Evolutionary conservation across 2,329 filamentous ascomycete genomes (phyloP), one percentile per base, ranked within the genome.

Genomic region (Camillea tinctor): DNA sequence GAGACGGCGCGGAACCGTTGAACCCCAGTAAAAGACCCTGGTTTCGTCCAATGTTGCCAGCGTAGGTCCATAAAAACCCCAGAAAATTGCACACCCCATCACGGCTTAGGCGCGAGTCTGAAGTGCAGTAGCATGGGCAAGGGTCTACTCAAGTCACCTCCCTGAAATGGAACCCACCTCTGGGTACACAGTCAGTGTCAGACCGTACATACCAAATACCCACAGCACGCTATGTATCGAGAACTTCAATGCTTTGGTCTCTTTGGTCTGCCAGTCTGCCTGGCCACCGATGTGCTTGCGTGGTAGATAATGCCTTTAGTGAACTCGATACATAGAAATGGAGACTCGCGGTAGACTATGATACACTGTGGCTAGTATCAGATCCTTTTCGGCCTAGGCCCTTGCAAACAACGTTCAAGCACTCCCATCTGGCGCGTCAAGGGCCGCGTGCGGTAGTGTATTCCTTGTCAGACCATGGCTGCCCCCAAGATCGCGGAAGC

Each of bases 1-100:
- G 64, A 65, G 65, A 62, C 64, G 61, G 63, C 56, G 64, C 57
- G 65, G 64, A 64, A 68, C 59, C 64, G 62, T 66, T 67, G 64
- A 65, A 63, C 66, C 69, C 69, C 64, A 67, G 63, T 61, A 61
- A 61, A 6, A 50, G 51, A 54, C 68, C 63, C 67, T 66, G 56
- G 62, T 53, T 53, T 53, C 55, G 50, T 23, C 55, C 55, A 52
- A 55, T 19, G 53, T 36, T 54, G 24, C 26, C 50, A 64, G 63
- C 58, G 56, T 44, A 61, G 61, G 54, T 50, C 21, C 53, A 54
- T 44, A n/a, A 54, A 55, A 63, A 58, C 62, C 65, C 64, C 65
- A 66, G 64, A 66, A 61, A 63, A 59, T 56, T 63, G 59, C 64
- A 64, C 63, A 64, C 61, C 64, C 64, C 55, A 58, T 63, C 60